Base-by-base conservation (phyloP, 2,329 filamentous ascomycete species). In the Sporothrix variecibatus region DNA sequence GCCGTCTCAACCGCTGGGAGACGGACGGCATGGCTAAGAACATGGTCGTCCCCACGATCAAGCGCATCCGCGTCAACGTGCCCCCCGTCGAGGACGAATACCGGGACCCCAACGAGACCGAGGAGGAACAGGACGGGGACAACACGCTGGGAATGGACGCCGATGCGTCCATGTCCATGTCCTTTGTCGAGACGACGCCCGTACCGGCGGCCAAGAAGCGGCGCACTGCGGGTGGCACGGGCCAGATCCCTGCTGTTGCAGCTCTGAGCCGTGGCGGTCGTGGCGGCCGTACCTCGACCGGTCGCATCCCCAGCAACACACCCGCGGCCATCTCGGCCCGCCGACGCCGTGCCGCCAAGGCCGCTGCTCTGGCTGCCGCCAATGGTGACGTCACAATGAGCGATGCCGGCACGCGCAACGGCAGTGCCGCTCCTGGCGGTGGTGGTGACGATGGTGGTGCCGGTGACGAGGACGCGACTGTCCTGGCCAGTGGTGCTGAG, bases 1-100 rank as follows among this genome's bases (percentile, higher is more conserved):
- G 93, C 38, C 87, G 93, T 56, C 83, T 95, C n/a, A 84, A 87
- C 71, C 87, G 93, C 43, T 95, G 93, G 93, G 87, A 90, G 12
- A 49, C 49, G 49, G 72, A 53, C 51, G 51, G 64, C 8, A 60
- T 28, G 49, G 26, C 23, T 31, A 71, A 49, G 65, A 28, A 62
- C 49, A 81, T 86, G 2, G 84, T 88, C 23, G 81, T 89, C 72
- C 79, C 82, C 3, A 81, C 86, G 0, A 76, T 84, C 53, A 89
- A 89, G 83, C 81, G 79, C 34, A 80, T 77, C 43, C 81, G 78
- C 60, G 76, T 72, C 28, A 72, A 74, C 68, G 77, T 72, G 15
- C 70, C 43, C 17, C 73, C 70, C 34, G 80, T 78, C 9, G 79
- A 81, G 40, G 80, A 79, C 15, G 76, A 78, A 2, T 77, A 79